Conservation (phyloP, 176 grass and related monocot species). For the Cymbopogon citratus region DNA sequence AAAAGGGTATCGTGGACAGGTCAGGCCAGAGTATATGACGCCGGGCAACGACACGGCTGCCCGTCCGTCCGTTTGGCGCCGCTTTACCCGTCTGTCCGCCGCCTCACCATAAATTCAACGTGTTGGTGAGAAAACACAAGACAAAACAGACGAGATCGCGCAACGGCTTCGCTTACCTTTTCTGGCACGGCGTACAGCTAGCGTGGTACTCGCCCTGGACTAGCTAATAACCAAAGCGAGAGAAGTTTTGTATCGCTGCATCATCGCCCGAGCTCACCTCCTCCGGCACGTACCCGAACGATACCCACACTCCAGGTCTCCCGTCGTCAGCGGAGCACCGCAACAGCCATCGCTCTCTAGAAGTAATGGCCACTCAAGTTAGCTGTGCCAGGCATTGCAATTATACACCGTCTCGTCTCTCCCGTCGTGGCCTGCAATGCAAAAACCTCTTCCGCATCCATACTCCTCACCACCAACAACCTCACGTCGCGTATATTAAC, state of each 20-base stretch:
- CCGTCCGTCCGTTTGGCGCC: not conserved
- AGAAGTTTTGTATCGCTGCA: not conserved
- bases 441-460: not conserved
- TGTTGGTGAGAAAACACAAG: constrained; percentile 23
- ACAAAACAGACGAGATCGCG: not conserved
- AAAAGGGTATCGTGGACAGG: not conserved
- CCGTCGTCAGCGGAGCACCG: not conserved
- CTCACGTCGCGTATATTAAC: constrained; percentile 28
- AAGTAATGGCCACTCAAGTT: constrained; percentile 68
- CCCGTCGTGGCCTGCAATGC: not conserved
- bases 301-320: too few species aligned
- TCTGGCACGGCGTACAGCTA: not conserved
- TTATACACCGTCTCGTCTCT: constrained; percentile 58
- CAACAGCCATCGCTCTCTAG: constrained; percentile 29
- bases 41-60: not conserved
- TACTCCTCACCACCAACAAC: constrained; percentile 21
- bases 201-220: not conserved
- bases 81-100: not conserved
- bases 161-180: not conserved
- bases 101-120: constrained; percentile 13
- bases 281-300: too few species aligned
- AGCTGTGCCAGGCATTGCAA: constrained; percentile 41
- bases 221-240: too few species aligned
- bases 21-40: not conserved
- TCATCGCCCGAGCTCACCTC: not conserved